Evolutionary conservation across 176 grass and related monocot species (phyloP), one percentile per base, ranked within the genome.

Genomic region (Canna indica): DNA sequence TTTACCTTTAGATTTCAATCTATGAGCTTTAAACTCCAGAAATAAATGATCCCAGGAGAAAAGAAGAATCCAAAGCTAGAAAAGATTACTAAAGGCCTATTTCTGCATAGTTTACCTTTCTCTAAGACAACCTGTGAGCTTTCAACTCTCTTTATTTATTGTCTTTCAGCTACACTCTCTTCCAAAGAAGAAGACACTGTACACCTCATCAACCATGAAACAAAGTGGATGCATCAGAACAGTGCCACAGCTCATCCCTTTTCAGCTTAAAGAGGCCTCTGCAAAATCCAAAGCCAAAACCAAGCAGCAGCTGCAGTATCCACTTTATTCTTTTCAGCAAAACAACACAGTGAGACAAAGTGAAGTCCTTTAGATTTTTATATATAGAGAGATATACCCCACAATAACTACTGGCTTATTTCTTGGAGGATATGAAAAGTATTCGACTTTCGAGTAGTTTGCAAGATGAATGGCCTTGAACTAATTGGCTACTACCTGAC

Each of bases 111-210:
- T n/a, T n/a, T n/a, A n/a, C n/a, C n/a, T n/a, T n/a, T n/a, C n/a
- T n/a, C n/a, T n/a, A n/a, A n/a, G n/a, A n/a, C n/a, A n/a, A n/a
- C n/a, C n/a, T n/a, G n/a, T n/a, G n/a, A n/a, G n/a, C n/a, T n/a
- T n/a, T n/a, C n/a, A n/a, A n/a, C n/a, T n/a, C n/a, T n/a, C 41
- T 44, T 44, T 44, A 44, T 11, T 44, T 52, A 52, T 54, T 54
- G 18, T n/a, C 50, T n/a, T 24, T 18, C 50, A n/a, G 1, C 50
- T 18, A 18, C 20, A 2, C 8, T 31, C 7, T 27, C 58, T 30
- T 60, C 58, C 58, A 60, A 60, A 30, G 58, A 15, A 60, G 27
- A 60, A 60, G 58, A 60, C 58, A 60, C 58, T 60, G 58, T n/a
- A 60, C 7, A 60, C 12, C 13, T 60, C 22, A 56, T 56, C 17